These are phyloP conservation scores for Rhodotorula sp. DNA, from an alignment of 1,284 basidiomycete species.

Conservation along the genomic window DNA sequence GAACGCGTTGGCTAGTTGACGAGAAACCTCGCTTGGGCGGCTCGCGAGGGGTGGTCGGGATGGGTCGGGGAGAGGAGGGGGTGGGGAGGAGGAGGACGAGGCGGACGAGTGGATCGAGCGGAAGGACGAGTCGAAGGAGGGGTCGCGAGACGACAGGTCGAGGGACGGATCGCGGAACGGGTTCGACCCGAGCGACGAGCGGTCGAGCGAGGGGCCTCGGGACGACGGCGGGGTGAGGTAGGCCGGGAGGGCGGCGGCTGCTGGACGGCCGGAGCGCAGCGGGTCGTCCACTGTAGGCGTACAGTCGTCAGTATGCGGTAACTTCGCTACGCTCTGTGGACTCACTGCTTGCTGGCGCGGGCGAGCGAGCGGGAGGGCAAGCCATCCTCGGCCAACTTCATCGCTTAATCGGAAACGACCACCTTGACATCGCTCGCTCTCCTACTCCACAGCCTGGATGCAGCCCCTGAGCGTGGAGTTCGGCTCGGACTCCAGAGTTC, in stretches of 20 bases:
- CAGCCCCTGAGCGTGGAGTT: too few relatives aligned
- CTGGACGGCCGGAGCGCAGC: background rate
- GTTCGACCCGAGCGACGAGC: background rate
- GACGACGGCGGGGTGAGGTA: slow-evolving; percentile 1
- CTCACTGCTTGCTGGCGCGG: too few relatives aligned
- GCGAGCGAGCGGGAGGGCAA: too few relatives aligned
- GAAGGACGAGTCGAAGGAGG: background rate
- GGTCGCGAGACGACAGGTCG: slow-evolving; percentile 6
- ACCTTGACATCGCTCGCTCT: too few relatives aligned
- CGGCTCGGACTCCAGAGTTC: too few relatives aligned
- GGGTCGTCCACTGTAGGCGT: background rate
- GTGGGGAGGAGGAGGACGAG: background rate
- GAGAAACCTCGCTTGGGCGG: slow-evolving; percentile 11
- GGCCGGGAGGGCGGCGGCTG: background rate
- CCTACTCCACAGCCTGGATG: too few relatives aligned
- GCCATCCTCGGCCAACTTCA: too few relatives aligned
- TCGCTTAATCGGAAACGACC: too few relatives aligned
- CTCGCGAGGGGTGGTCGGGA: background rate
- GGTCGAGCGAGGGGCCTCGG: slow-evolving; percentile 18
- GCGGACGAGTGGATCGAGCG: background rate
- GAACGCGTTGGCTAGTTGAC: slow-evolving; percentile 18
- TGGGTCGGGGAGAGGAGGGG: background rate
- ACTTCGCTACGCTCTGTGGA: too few relatives aligned
- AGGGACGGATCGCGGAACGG: slow-evolving; percentile 24
- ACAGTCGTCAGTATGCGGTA: too few relatives aligned